Evolutionary conservation across 306 rosid species (phyloP).

Genomic region (Phaseolus lunatus): DNA sequence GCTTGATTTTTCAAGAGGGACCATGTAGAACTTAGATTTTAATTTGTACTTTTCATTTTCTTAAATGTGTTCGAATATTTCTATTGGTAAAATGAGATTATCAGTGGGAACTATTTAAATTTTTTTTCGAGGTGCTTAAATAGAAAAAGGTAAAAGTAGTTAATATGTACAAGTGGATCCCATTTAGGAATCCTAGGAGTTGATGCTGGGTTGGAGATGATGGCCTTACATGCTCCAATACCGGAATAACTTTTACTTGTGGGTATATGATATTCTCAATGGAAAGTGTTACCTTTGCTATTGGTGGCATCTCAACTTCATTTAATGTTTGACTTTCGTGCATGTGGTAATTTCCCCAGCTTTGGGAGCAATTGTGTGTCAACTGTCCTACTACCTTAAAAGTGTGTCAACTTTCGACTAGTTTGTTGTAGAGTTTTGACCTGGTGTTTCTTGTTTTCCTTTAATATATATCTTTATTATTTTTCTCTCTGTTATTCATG

Average conservation of each 20-base stretch:
- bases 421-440: constrained; percentile 5
- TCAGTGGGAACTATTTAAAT: too few species aligned
- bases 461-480: not conserved
- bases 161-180: too few species aligned
- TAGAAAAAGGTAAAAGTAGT: too few species aligned
- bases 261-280: not conserved
- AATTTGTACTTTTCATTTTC: too few species aligned
- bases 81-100: too few species aligned
- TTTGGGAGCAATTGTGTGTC: not conserved
- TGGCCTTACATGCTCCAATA: not conserved
- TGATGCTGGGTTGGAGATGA: too few species aligned
- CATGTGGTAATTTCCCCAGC: not conserved
- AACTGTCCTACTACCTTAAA: too few species aligned
- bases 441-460: not conserved
- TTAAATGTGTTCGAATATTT: too few species aligned
- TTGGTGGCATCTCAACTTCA: not conserved
- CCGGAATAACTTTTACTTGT: not conserved
- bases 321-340: not conserved
- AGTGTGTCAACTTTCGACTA: not conserved
- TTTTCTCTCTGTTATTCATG: not conserved
- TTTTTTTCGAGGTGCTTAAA: too few species aligned
- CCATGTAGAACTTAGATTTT: too few species aligned
- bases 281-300: not conserved
- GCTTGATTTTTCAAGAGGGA: too few species aligned
- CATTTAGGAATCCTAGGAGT: too few species aligned